These are phyloP conservation scores for Clonostachys sp. DNA, from an alignment of 2,329 filamentous ascomycete genomes.

Conservation along the genomic window DNA sequence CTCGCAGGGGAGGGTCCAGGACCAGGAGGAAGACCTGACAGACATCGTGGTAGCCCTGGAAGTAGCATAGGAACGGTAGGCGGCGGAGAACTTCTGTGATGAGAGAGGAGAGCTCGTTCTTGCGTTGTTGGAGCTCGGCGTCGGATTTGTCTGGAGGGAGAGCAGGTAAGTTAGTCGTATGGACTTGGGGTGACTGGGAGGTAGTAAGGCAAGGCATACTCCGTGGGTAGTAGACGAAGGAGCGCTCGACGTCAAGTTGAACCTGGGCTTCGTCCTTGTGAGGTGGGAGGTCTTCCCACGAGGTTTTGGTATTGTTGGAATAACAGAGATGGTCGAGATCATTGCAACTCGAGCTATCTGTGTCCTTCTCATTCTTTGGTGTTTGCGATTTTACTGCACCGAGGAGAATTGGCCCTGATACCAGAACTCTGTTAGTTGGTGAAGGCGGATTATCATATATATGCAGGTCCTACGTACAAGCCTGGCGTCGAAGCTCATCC, in stretches of 20 bases:
- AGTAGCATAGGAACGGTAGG: slow-evolving; percentile 85
- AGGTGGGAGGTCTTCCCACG: slow-evolving; percentile 61
- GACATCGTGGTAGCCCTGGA: slow-evolving; percentile 98
- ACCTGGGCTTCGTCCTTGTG: slow-evolving; percentile 92
- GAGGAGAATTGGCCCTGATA: neutral
- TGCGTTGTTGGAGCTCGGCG: slow-evolving; percentile 64
- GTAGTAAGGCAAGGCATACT: slow-evolving; percentile 43
- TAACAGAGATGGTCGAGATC: too few species aligned
- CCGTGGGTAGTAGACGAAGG: slow-evolving; percentile 94
- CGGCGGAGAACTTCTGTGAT: slow-evolving; percentile 78
- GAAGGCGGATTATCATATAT: neutral
- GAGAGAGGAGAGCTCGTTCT: slow-evolving; percentile 71
- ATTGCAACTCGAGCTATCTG: too few species aligned
- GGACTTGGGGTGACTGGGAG: neutral
- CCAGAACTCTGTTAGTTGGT: too few species aligned
- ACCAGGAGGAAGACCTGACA: slow-evolving; percentile 92
- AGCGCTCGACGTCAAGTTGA: slow-evolving; percentile 83
- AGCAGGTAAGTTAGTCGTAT: neutral
- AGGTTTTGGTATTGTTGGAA: neutral
- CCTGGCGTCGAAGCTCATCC: slow-evolving; percentile 64
- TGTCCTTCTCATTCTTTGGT: too few species aligned
- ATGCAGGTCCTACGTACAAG: slow-evolving; percentile 56
- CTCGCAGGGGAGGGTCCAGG: slow-evolving; percentile 58
- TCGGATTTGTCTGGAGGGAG: slow-evolving; percentile 57
- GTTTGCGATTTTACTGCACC: neutral